Base-by-base conservation (phyloP, 345 rosid genomes). In the Aquilaria yunnanensis region DNA sequence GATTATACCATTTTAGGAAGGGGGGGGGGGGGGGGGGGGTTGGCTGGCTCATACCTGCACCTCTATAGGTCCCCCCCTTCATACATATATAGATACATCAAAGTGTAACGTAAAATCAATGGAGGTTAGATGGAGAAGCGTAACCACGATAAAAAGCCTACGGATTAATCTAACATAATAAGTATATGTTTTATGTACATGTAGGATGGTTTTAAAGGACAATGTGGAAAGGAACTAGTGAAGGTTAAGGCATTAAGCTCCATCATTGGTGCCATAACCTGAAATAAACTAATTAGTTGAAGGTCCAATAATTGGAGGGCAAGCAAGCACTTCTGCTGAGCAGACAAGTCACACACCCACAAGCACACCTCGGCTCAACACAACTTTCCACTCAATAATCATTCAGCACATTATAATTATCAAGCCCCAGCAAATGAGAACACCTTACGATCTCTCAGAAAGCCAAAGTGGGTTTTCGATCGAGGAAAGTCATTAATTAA, bases 211-310 rank as follows among this genome's bases (percentile, higher is more conserved):
- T 23, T 23, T 23, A 23, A 23, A 23, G 23, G 23, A 23, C 23
- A 23, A 23, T 23, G 23, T 23, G 23, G 23, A 23, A 23, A 23
- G 23, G 23, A 23, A 23, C 23, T 23, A 23, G 23, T 23, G 23
- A 23, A 37, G 8, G 7, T 37, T 37, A 37, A 3, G 8, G 61
- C 66, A 76, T 81, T 73, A 73, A 80, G 69, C 65, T 64, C 78
- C 84, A 84, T 82, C 81, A 79, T 85, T 82, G 86, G 70, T 77
- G 80, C 64, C 73, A 48, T 75, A 67, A 78, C 66, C 70, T 72
- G 61, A 56, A 65, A 54, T 64, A 64, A 71, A 60, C 51, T 68
- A 62, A 54, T 59, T 49, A 64, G 60, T 71, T 64, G 70, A 54
- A 55, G 50, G 73, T 55, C 66, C 77, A 78, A 81, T 83, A 64